Base-by-base conservation (phyloP, 768 basidiomycete species). In the Tricholoma matsutake region DNA sequence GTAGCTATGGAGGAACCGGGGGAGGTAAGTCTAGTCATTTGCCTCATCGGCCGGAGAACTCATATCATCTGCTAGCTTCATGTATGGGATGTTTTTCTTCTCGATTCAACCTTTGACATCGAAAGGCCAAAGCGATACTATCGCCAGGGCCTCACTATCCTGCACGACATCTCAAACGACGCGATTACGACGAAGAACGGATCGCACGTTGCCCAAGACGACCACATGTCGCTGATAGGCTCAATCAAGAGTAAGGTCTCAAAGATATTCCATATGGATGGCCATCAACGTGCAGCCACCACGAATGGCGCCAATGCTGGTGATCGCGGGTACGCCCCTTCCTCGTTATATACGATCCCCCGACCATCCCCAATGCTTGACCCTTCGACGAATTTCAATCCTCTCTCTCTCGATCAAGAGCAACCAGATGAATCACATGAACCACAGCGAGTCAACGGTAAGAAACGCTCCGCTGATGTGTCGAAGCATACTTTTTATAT, bases 401-500 rank as follows among this genome's bases (percentile, higher is more conserved):
- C 89, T 1, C 66, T 90, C 34, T 63, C 70, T 8, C 54, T 18
- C 37, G 59, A 71, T 37, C 62, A 70, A 22, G 70, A 68, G 37
- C 61, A 63, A 47, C 56, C 16, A n/a, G 63, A 69, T 22, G 54
- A 69, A 54, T 65, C 67, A 35, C 66, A 69, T 22, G 54, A 69
- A 54, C 65, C 67, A 35, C 67, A 71, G 8, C 70, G 71, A 13
- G 74, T 75, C 31, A 78, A 80, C 45, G 73, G 77, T 56, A 78
- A 77, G 60, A 81, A 78, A 72, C 72, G 74, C 57, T 67, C 73
- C 1, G 78, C 79, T 37, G 88, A 92, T 60, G 89, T 94, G 5
- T 92, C 90, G 41, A 93, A 91, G 66, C 96, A 98, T 73, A 96
- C 93, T 1, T 98, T 98, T 74, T 97, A 92, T 68, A 84, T 99